Conservation (phyloP, 805 yeast genomes). For the Ogataea thermomethanolica region DNA sequence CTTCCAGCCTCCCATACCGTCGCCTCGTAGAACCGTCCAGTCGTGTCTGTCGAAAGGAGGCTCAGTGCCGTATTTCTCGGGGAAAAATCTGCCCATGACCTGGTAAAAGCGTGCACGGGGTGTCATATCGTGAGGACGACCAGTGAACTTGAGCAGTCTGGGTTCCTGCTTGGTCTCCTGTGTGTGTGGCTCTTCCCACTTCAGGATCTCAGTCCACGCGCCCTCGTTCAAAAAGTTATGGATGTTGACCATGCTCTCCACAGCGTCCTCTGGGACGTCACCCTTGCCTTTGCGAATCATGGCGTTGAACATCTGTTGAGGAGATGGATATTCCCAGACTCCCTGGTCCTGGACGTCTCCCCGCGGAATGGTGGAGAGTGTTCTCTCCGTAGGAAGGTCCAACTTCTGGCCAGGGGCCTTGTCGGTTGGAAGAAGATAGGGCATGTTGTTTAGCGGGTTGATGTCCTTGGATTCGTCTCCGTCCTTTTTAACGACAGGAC, state of each 20-base stretch:
- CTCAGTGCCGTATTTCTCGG: slow-evolving; percentile 64
- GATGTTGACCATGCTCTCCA: slow-evolving; percentile 93
- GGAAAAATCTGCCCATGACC: slow-evolving; percentile 64
- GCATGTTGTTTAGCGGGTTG: slow-evolving; percentile 90
- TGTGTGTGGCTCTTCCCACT: slow-evolving; percentile 84
- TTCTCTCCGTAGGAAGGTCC: slow-evolving; percentile 77
- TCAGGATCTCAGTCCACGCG: slow-evolving; percentile 91
- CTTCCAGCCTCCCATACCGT: slow-evolving; percentile 51
- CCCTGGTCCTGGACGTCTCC: slow-evolving; percentile 66
- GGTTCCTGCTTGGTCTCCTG: slow-evolving; percentile 56
- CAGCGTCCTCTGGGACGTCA: slow-evolving; percentile 91
- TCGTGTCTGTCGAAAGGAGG: slow-evolving; percentile 98
- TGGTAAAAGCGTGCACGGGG: slow-evolving; percentile 81
- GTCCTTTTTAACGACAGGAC: slow-evolving; percentile 35
- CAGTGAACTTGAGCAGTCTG: slow-evolving; percentile 80
- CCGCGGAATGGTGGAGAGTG: slow-evolving; percentile 81
- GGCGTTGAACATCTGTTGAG: slow-evolving; percentile 98
- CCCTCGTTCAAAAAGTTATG: slow-evolving; percentile 96
- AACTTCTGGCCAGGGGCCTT: slow-evolving; percentile 78
- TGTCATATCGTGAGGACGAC: slow-evolving; percentile 81
- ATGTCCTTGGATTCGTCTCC: slow-evolving; percentile 34
- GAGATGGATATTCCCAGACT: slow-evolving; percentile 98
- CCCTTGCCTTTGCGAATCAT: slow-evolving; percentile 94
- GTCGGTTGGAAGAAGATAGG: slow-evolving; percentile 59
- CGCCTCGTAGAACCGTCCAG: slow-evolving; percentile 87